These are phyloP conservation scores for Bifiguratus adelaidae DNA, from an alignment of 192 early-diverging fungal genomes.

Conservation along the genomic window DNA sequence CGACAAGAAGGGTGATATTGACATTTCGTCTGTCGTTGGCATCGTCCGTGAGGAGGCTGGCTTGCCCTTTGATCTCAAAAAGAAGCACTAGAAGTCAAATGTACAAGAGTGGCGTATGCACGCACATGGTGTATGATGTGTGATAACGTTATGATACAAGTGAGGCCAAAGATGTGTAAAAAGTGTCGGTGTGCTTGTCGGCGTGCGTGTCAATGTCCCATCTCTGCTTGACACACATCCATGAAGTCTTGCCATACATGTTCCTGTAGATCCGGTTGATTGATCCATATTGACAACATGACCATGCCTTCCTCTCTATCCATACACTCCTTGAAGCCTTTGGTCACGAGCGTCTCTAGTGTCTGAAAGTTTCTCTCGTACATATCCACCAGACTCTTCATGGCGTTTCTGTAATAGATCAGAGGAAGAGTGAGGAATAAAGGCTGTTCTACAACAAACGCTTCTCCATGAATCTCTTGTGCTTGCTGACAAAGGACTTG, in stretches of 20 bases:
- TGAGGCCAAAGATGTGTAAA: too few species aligned
- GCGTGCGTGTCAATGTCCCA: too few species aligned
- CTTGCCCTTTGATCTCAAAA: conserved; percentile 7
- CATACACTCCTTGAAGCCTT: conserved; percentile 3
- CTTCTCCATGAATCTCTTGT: not conserved
- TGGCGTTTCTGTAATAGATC: conserved; percentile 5
- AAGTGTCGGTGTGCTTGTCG: too few species aligned
- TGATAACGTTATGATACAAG: too few species aligned
- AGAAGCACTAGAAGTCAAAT: conserved; percentile 5
- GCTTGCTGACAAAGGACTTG: not conserved
- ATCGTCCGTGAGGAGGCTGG: conserved; percentile 8
- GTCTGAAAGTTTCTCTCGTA: conserved; percentile 9
- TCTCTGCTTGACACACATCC: conserved; percentile 15
- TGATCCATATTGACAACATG: conserved; percentile 16
- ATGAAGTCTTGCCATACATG: conserved; percentile 6
- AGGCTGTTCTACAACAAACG: not conserved
- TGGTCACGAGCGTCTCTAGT: conserved; percentile 1
- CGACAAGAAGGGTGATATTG: conserved; percentile 4
- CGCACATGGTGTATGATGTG: too few species aligned
- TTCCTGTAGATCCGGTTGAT: conserved; percentile 12
- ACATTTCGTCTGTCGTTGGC: conserved; percentile 18
- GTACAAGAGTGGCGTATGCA: too few species aligned
- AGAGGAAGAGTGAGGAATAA: conserved; percentile 16
- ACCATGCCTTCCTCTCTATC: conserved; percentile 14
- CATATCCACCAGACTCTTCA: conserved; percentile 8